These are phyloP conservation scores for Acmispon strigosus DNA, from an alignment of 306 rosid species.

Conservation along the genomic window DNA sequence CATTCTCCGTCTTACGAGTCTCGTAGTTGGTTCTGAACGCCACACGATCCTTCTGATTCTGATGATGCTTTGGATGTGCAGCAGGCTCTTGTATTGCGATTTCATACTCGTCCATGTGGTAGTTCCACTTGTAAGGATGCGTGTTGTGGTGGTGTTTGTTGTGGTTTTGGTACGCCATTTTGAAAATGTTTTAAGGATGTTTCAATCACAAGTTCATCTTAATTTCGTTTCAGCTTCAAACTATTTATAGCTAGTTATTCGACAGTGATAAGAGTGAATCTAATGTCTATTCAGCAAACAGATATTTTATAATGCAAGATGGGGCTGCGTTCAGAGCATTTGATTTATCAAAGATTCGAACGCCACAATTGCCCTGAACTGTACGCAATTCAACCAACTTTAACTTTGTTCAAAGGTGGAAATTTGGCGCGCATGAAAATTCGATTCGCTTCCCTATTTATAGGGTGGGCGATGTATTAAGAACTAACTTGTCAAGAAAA, in stretches of 20 bases:
- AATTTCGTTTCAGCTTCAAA: background rate
- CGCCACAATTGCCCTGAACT: background rate
- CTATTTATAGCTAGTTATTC: constrained; percentile 24
- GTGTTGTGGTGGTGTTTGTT: background rate
- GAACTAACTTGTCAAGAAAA: background rate
- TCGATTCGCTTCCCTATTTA: background rate
- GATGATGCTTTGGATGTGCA: background rate
- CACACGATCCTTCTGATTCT: constrained; percentile 7
- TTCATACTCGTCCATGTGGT: constrained; percentile 5
- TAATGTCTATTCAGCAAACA: constrained; percentile 14
- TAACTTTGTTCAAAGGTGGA: background rate
- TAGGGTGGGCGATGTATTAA: background rate
- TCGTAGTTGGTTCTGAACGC: background rate
- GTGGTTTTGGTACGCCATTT: constrained; percentile 32
- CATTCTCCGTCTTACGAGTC: background rate
- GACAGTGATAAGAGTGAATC: constrained; percentile 30
- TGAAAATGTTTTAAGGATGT: background rate
- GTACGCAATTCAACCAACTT: background rate
- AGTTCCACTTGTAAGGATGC: background rate
- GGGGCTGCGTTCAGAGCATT: background rate
- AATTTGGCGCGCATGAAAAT: background rate
- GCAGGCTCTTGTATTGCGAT: background rate
- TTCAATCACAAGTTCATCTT: background rate
- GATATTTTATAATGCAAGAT: background rate
- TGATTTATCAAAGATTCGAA: background rate